Evolutionary conservation across 495 filamentous ascomycete species (phyloP).

Genomic region (Trypethelium eluteriae): DNA sequence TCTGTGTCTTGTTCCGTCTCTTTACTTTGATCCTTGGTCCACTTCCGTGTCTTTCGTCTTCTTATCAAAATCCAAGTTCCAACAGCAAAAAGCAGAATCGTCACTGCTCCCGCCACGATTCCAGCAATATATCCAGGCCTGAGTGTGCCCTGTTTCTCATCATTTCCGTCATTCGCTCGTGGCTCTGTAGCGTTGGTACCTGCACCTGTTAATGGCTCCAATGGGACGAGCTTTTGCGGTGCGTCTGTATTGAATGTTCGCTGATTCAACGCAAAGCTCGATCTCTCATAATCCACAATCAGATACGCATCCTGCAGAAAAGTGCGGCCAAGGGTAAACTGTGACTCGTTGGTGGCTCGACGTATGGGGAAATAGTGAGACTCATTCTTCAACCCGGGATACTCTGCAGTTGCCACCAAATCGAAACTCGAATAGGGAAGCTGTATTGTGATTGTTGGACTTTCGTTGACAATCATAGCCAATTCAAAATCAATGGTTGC

Average conservation of each 20-base stretch:
- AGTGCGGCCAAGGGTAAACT: slow-evolving; percentile 49
- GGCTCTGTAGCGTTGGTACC: not conserved
- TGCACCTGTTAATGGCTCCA: slow-evolving; percentile 10
- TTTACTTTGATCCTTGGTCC: not conserved
- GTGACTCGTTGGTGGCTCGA: slow-evolving; percentile 42
- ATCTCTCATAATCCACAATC: slow-evolving; percentile 42
- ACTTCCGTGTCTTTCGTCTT: not conserved
- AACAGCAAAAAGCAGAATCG: not conserved
- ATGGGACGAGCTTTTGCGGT: slow-evolving; percentile 33
- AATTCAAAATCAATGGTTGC: slow-evolving; percentile 48
- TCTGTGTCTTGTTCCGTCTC: not conserved
- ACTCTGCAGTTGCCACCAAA: slow-evolving; percentile 34
- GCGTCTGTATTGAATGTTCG: slow-evolving; percentile 33
- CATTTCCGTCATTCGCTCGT: not conserved
- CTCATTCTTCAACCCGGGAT: slow-evolving; percentile 28
- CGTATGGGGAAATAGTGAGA: slow-evolving; percentile 48
- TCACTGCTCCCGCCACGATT: not conserved
- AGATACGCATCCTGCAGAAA: slow-evolving; percentile 54
- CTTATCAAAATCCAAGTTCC: not conserved
- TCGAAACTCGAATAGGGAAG: slow-evolving; percentile 51
- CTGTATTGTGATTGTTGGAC: slow-evolving; percentile 40
- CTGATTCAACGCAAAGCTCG: slow-evolving; percentile 42
- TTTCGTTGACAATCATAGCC: slow-evolving; percentile 35
- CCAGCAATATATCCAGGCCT: slow-evolving; percentile 10
- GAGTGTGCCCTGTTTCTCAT: not conserved